Base-by-base conservation (phyloP, 805 yeast genomes). In the Kazachstania kunashirensis region DNA sequence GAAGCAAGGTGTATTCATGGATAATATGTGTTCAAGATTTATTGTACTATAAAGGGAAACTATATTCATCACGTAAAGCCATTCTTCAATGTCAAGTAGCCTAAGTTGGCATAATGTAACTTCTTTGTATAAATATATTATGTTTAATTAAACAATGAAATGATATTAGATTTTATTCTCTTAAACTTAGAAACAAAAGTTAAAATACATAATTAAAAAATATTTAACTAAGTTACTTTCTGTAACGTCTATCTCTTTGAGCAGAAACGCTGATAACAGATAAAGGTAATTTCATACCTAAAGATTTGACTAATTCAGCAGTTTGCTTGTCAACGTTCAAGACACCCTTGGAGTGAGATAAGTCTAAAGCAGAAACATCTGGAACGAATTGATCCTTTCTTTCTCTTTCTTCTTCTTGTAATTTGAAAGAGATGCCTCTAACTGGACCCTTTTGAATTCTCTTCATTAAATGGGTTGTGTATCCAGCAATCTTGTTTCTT, bases 401-500 rank as follows among this genome's bases (percentile, higher is more conserved):
- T 79, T 92, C 99, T 81, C 98, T 89, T 82, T 92, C 99, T 77
- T 92, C 99, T 78, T 92, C 99, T 80, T 92, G 99, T 67, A 92
- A 84, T 75, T 94, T 94, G 95, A 92, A 92, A 62, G 99, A 92
- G 61, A 92, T 94, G 76, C 99, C 99, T 81, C 97, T 88, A 63
- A 92, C 99, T 77, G 99, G 99, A 69, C 99, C 99, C 80, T 89
- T 92, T 76, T 94, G 97, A 67, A 92, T 92, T 79, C 99, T 88
- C 80, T 85, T 92, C 98, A 92, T 94, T 72, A 92, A 81, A 75
- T 92, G 99, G 67, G 98, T 92, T 73, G 98, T 92, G 95, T 89
- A 92, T 71, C 99, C 99, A 69, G 99, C 99, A 65, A 92, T 94
- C 85, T 92, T 92, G 94, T 92, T 92, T 79, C 99, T 92, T 72